phyloP scores from a whole-genome alignment of 305 asterid species.

The Fraxinus angustifolia region DNA sequence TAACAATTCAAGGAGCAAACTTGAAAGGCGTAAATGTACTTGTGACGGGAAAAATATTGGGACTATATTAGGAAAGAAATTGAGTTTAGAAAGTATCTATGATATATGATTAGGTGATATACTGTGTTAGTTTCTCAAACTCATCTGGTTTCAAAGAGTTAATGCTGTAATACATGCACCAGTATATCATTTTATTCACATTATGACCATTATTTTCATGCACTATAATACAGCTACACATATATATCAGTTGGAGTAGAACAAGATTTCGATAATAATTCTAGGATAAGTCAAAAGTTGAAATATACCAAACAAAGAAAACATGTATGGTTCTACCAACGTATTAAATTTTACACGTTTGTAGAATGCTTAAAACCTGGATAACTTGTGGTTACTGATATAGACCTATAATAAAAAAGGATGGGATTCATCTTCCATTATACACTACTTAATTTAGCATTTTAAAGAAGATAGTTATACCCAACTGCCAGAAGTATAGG shows the following conservation, averaged over 20 bases:
- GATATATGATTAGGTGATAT: no score
- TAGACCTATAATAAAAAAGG: conserved; percentile 17
- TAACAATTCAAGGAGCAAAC: not conserved
- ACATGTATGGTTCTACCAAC: conserved; percentile 25
- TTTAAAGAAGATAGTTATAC: conserved; percentile 39
- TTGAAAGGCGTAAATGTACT: not conserved
- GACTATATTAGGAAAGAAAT: not conserved
- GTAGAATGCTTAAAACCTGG: conserved; percentile 22
- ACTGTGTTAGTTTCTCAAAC: not conserved
- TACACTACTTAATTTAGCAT: not conserved
- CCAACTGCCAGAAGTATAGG: conserved; percentile 37
- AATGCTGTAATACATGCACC: not conserved
- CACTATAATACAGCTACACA: not conserved
- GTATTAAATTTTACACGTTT: conserved; percentile 19
- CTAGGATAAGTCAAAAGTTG: conserved; percentile 19
- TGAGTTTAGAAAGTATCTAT: not conserved
- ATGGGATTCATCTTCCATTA: conserved; percentile 13
- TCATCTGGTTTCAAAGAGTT: not conserved
- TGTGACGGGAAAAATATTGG: not conserved
- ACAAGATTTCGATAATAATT: not conserved
- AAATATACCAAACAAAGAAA: conserved; percentile 2
- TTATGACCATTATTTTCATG: not conserved
- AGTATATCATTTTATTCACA: not conserved
- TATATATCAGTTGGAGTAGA: not conserved
- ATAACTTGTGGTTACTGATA: conserved; percentile 16